These are phyloP conservation scores for Cucurbita pepo DNA, from an alignment of 306 rosid genomes.

Conservation along the genomic window DNA sequence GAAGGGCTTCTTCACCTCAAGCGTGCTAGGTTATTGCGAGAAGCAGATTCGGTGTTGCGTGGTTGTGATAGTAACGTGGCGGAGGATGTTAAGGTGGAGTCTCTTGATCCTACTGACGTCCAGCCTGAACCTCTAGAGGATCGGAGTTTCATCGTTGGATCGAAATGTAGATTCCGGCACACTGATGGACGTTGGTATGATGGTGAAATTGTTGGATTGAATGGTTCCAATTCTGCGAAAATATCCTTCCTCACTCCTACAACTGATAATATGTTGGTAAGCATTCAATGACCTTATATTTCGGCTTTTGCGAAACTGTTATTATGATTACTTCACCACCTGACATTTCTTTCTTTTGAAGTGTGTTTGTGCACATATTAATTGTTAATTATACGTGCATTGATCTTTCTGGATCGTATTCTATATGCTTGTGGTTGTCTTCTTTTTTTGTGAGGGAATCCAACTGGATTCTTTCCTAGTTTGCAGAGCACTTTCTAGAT, in stretches of 20 bases:
- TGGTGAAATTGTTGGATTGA: conserved; percentile 51
- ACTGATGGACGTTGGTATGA: conserved; percentile 86
- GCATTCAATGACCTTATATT: background rate
- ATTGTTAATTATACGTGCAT: background rate
- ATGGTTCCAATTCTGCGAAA: conserved; percentile 41
- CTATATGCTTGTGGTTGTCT: background rate
- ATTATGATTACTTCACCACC: background rate
- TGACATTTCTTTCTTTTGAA: background rate
- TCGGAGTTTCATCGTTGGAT: conserved; percentile 46
- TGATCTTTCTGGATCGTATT: background rate
- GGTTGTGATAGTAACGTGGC: conserved; percentile 13
- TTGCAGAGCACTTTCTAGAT: background rate
- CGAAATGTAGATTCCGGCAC: conserved; percentile 78
- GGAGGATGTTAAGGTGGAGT: conserved; percentile 39
- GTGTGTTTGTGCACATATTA: background rate
- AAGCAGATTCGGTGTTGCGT: conserved; percentile 46
- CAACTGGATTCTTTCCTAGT: background rate
- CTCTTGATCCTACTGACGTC: conserved; percentile 36
- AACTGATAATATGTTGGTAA: conserved; percentile 76
- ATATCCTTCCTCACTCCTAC: conserved; percentile 80
- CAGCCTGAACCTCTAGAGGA: conserved; percentile 44
- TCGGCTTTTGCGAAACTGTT: background rate
- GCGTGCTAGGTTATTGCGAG: conserved; percentile 57
- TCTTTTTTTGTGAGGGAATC: background rate
- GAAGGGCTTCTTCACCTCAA: conserved; percentile 80